Conservation (phyloP, 805 yeast genomes). For the Cyberlindnera lachancei region DNA sequence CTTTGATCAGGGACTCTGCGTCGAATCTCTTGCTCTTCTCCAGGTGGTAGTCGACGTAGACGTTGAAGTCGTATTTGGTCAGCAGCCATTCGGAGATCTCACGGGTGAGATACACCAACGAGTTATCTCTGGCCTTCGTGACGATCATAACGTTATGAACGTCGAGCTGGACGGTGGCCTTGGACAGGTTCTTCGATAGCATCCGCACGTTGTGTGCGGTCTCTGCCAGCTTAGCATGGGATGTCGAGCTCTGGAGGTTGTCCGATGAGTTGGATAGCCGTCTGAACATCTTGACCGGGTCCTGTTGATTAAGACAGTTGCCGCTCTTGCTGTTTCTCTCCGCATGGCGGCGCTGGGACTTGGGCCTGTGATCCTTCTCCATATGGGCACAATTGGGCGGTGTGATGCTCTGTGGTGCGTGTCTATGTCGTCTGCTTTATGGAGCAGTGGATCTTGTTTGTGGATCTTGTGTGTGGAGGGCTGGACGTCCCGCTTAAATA, state of each 20-base stretch:
- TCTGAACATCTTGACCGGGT: constrained; percentile 15
- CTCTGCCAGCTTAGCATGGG: constrained; percentile 71
- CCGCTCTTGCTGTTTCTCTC: neutral
- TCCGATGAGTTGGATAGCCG: constrained; percentile 25
- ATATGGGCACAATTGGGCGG: too few species aligned
- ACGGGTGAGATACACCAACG: constrained; percentile 65
- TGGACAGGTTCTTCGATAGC: constrained; percentile 62
- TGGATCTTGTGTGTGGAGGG: too few species aligned
- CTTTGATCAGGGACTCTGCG: constrained; percentile 41
- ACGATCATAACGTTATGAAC: constrained; percentile 70
- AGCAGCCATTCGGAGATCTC: constrained; percentile 77
- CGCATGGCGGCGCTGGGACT: neutral
- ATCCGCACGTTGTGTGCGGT: constrained; percentile 77
- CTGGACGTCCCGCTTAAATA: too few species aligned
- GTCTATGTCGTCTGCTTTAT: too few species aligned
- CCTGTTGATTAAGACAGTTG: constrained; percentile 10
- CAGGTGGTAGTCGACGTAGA: constrained; percentile 71
- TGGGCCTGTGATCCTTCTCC: too few species aligned
- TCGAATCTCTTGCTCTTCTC: constrained; percentile 57
- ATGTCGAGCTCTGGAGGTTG: constrained; percentile 46
- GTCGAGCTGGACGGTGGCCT: constrained; percentile 64
- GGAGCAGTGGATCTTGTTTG: too few species aligned
- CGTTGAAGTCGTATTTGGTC: constrained; percentile 31
- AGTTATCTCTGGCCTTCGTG: constrained; percentile 84
- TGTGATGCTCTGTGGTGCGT: too few species aligned